phyloP scores from a whole-genome alignment of 257 asterid species.

The Catharanthus roseus region DNA sequence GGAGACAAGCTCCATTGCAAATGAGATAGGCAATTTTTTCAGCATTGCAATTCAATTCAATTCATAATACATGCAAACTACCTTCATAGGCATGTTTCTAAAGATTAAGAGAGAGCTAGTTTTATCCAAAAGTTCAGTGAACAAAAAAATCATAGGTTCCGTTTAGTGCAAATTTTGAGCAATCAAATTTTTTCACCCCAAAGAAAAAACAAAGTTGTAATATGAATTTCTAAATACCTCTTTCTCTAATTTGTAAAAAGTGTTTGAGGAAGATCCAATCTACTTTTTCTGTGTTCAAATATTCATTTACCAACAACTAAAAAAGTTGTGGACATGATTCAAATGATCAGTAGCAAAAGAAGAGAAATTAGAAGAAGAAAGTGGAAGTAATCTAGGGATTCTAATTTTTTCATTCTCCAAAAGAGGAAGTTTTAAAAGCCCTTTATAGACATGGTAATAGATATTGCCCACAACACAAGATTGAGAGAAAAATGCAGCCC shows the following conservation, averaged over 20 bases:
- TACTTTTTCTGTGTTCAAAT: slow-evolving; percentile 11
- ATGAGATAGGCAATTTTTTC: too few relatives aligned
- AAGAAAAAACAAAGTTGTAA: too few relatives aligned
- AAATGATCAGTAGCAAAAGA: slow-evolving; percentile 1
- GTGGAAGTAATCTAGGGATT: slow-evolving; percentile 13
- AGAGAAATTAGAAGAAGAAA: slow-evolving; percentile 10
- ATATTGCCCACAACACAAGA: slow-evolving; percentile 34
- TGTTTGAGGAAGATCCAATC: slow-evolving; percentile 25
- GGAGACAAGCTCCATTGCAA: too few relatives aligned
- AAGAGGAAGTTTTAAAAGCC: slow-evolving; percentile 6
- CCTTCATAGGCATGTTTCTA: too few relatives aligned
- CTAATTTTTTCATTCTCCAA: slow-evolving; percentile 25
- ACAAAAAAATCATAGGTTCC: too few relatives aligned
- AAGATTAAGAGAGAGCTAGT: too few relatives aligned
- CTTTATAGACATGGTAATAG: slow-evolving; percentile 4
- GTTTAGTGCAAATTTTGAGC: too few relatives aligned
- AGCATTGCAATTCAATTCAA: too few relatives aligned
- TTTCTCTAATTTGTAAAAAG: slow-evolving; percentile 26
- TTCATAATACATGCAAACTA: too few relatives aligned
- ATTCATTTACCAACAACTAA: slow-evolving; percentile 9
- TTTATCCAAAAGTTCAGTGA: too few relatives aligned
- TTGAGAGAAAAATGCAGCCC: slow-evolving; percentile 54
- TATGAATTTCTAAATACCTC: slow-evolving; percentile 19
- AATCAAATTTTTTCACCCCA: too few relatives aligned
- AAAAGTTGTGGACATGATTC: background rate